Evolutionary conservation across 768 basidiomycete genomes (phyloP).

Genomic region (Phanerochaete sordida): DNA sequence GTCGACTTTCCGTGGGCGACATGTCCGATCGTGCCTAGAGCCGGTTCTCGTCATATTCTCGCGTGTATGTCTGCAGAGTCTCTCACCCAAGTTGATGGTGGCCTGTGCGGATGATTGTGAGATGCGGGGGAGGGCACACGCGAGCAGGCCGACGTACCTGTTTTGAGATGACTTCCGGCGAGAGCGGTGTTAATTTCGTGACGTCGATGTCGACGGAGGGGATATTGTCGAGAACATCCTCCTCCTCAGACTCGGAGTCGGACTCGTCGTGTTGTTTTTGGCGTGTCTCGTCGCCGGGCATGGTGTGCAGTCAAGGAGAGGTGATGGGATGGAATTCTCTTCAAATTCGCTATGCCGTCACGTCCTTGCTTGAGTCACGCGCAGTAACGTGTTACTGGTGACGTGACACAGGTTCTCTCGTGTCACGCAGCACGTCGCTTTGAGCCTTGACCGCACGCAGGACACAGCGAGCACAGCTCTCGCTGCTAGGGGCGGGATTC

Average conservation of each 20-base stretch:
- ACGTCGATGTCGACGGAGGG: constrained; percentile 76
- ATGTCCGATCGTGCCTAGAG: constrained; percentile 92
- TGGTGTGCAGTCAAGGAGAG: constrained; percentile 23
- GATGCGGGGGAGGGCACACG: neutral
- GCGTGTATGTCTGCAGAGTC: neutral
- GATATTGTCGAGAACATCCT: constrained; percentile 49
- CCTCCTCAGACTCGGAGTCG: constrained; percentile 66
- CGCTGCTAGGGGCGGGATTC: neutral
- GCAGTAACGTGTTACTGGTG: neutral
- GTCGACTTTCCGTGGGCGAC: constrained; percentile 98
- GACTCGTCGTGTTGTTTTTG: constrained; percentile 60
- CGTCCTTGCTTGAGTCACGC: neutral
- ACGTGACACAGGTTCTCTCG: neutral
- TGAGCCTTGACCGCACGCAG: no score
- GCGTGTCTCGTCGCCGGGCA: constrained; percentile 68
- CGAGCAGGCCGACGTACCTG: constrained; percentile 51
- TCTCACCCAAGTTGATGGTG: constrained; percentile 85
- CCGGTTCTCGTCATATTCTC: neutral
- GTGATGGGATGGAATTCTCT: constrained; percentile 2
- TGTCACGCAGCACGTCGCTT: neutral
- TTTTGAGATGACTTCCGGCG: constrained; percentile 88
- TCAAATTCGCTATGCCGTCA: neutral
- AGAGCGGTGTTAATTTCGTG: constrained; percentile 80
- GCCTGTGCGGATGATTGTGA: constrained; percentile 49
- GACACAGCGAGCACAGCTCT: neutral